Base-by-base conservation (phyloP, 257 asterid species). In the Dorcoceras hygrometricum region DNA sequence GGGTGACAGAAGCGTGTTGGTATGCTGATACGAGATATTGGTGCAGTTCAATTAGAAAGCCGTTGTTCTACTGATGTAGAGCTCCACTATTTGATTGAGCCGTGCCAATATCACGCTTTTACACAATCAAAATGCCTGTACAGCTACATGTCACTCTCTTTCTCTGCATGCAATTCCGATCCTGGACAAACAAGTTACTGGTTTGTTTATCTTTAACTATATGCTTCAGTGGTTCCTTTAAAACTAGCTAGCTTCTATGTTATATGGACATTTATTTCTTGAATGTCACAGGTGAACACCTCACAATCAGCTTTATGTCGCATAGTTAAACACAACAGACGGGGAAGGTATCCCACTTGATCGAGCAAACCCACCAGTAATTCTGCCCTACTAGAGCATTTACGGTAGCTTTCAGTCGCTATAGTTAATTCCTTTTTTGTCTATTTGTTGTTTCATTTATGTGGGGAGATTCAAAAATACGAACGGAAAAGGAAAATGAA, bases 101-200 rank as follows among this genome's bases (percentile, higher is more conserved):
- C 98, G 96, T 85, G 98, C 95, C 98, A 91, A 91, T 91, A 91
- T 91, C 98, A 83, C 95, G 93, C n/a, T n/a, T 80, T 77, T 67
- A 26, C 5, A 29, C 57, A 48, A 16, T 27, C 53, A 61, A 29
- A 59, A 62, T 77, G 25, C 57, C 22, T 64, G 43, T 19, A 53
- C 27, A 23, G 28, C 55, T 71, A 56, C 50, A 53, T 24, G 36
- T 72, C 71, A 48, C 32, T 28, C 73, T 48, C 68, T 27, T 43
- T 65, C 65, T 71, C 72, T 58, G 65, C 69, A 62, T 69, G 77
- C 73, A 55, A 46, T 51, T 34, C 48, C 11, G 34, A 25, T 62
- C 55, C 54, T 62, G 80, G 68, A 69, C 54, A 14, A 28, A 23
- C n/a, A 20, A 25, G 31, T 24, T 11, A 22, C 1, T 9, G 25